These are phyloP conservation scores for Ustanciosporium gigantosporum DNA, from an alignment of 1,284 basidiomycete species.

Conservation along the genomic window DNA sequence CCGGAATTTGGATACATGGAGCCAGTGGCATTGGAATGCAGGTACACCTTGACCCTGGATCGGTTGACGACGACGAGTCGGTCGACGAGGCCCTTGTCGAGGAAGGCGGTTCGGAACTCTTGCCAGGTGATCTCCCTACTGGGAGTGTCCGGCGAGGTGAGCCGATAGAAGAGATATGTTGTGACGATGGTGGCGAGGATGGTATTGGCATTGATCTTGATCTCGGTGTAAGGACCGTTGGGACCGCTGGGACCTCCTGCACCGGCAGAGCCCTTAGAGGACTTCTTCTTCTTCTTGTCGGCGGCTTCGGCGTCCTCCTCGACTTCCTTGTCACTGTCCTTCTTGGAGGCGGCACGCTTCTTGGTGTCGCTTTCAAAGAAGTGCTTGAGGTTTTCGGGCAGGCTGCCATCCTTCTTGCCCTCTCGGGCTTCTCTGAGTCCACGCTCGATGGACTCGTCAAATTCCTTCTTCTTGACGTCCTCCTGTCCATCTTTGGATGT, in stretches of 20 bases:
- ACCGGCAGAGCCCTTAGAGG: slow-evolving; percentile 14
- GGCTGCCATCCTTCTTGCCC: slow-evolving; percentile 24
- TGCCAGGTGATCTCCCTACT: slow-evolving; percentile 97
- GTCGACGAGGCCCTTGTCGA: slow-evolving; percentile 94
- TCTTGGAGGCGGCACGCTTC: slow-evolving; percentile 18
- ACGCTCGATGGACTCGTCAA: slow-evolving; percentile 45
- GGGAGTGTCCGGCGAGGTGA: slow-evolving; percentile 65
- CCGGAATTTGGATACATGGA: slow-evolving; percentile 63
- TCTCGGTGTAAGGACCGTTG: slow-evolving; percentile 42
- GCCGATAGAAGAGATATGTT: slow-evolving; percentile 72
- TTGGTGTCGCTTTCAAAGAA: slow-evolving; percentile 44
- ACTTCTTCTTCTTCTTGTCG: slow-evolving; percentile 29
- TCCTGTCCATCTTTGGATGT: slow-evolving; percentile 17
- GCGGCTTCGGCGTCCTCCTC: slow-evolving; percentile 25
- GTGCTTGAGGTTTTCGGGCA: slow-evolving; percentile 49
- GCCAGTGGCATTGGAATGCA: slow-evolving; percentile 81
- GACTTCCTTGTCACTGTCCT: slow-evolving; percentile 17
- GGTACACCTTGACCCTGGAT: slow-evolving; percentile 78
- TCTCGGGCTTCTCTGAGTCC: slow-evolving; percentile 50
- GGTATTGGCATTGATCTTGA: slow-evolving; percentile 54
- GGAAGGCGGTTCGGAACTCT: slow-evolving; percentile 92
- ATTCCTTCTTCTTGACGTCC: slow-evolving; percentile 23
- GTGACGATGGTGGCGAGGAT: slow-evolving; percentile 63
- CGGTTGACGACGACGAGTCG: slow-evolving; percentile 92
- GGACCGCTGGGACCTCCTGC: slow-evolving; percentile 12